Base-by-base conservation (phyloP, 768 basidiomycete genomes). In the Termitomyces eurrhizus region DNA sequence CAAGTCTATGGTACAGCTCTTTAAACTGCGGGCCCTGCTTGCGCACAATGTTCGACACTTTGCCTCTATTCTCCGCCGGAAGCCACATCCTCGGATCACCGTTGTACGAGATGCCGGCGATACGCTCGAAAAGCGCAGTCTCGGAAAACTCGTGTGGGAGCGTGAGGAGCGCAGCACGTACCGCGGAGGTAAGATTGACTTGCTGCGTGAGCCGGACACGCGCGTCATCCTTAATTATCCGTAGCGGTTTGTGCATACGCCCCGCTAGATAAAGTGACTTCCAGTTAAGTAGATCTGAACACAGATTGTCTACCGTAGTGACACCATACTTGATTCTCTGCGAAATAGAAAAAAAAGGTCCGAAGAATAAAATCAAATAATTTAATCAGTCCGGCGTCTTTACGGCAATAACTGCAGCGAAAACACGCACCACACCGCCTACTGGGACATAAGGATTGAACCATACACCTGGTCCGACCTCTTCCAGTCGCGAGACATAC, bases 241-340 rank as follows among this genome's bases (percentile, higher is more conserved):
- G 86, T 52, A 95, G 83, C 1, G 97, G 97, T 74, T 99, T 99
- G 76, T 98, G 97, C 87, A 98, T 93, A 37, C 97, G 83, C 0
- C 97, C 97, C 0, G 95, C 91, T 44, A 96, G 85, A 73, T 99
- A 99, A 3, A 98, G 82, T 26, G 93, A 84, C 46, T 87, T 83
- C 97, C 97, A 99, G 68, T 93, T 91, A 56, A 95, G 81, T 32
- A 98, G 78, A 69, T 99, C 97, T 0, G 87, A 83, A 66, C 92
- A 94, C 33, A 99, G 83, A 61, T 87, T 88, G 67, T 95, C 92
- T 9, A 96, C 83, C 0, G 93, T 93, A 37, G 95, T 95, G 32
- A 97, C 87, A 14, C 97, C 97, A 71, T 99, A 99, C 76, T 99
- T 99, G 76, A 98, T 92, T 56, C 80, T 89, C 93, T 97, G 68